These are phyloP conservation scores for Mycena kentingensis DNA, from an alignment of 768 basidiomycete genomes.

Conservation along the genomic window DNA sequence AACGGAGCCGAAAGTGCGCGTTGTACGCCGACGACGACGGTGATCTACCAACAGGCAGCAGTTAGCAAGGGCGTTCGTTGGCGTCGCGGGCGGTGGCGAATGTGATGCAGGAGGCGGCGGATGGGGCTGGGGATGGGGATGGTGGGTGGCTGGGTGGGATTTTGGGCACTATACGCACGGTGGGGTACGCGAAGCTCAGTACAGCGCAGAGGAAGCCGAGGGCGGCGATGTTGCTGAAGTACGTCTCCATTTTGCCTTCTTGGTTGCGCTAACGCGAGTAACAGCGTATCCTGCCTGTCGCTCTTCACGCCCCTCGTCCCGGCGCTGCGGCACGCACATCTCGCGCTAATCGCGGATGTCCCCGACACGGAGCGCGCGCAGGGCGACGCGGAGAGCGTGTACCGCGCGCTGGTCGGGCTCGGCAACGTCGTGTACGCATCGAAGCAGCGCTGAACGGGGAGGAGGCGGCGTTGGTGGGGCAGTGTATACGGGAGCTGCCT, in stretches of 20 bases:
- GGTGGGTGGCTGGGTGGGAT: slow-evolving; percentile 57
- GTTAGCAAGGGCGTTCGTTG: too few species aligned
- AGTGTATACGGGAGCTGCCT: slow-evolving; percentile 40
- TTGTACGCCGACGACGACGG: slow-evolving; percentile 85
- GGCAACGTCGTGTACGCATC: slow-evolving; percentile 71
- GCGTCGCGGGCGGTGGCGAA: too few species aligned
- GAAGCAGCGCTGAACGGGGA: too few species aligned
- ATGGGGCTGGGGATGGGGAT: slow-evolving; percentile 44
- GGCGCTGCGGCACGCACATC: slow-evolving; percentile 42
- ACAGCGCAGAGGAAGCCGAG: slow-evolving; percentile 55
- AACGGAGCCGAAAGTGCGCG: slow-evolving; percentile 68
- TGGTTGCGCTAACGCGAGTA: slow-evolving; percentile 1
- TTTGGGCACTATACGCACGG: slow-evolving; percentile 68
- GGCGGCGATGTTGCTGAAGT: slow-evolving; percentile 90
- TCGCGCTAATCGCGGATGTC: slow-evolving; percentile 48
- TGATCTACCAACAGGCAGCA: too few species aligned
- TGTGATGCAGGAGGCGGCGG: too few species aligned
- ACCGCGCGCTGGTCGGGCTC: slow-evolving; percentile 69
- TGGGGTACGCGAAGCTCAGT: too few species aligned
- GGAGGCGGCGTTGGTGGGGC: too few species aligned
- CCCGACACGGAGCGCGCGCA: slow-evolving; percentile 51
- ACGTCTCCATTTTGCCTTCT: slow-evolving; percentile 32
- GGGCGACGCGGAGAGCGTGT: slow-evolving; percentile 67
- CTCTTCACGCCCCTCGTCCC: slow-evolving; percentile 44
- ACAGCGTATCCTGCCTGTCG: slow-evolving; percentile 64